phyloP scores from a whole-genome alignment of 2,329 filamentous ascomycete species.

The Colletotrichum endophyticum region DNA sequence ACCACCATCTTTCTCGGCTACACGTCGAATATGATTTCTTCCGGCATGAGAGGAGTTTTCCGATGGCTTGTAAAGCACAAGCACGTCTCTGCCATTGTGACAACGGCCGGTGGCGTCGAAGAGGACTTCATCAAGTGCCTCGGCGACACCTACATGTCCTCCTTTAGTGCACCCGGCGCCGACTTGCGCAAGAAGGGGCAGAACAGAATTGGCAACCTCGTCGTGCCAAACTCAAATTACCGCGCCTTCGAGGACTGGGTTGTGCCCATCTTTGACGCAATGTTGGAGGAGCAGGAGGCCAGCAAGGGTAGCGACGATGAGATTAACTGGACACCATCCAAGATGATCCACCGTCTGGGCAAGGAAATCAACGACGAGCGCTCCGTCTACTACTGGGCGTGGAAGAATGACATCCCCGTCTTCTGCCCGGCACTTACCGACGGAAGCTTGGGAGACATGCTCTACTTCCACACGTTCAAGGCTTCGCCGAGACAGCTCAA shows the following conservation, averaged over 20 bases:
- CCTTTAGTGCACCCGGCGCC: slow-evolving; percentile 79
- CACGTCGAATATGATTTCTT: slow-evolving; percentile 97
- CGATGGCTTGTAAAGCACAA: slow-evolving; percentile 92
- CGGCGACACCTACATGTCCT: slow-evolving; percentile 89
- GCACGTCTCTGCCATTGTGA: slow-evolving; percentile 92
- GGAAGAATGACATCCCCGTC: slow-evolving; percentile 94
- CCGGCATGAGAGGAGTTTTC: slow-evolving; percentile 87
- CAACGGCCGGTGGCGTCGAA: slow-evolving; percentile 93
- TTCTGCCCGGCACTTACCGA: slow-evolving; percentile 97
- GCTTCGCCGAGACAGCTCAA: slow-evolving; percentile 80
- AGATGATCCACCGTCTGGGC: slow-evolving; percentile 86
- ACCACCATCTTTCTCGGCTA: slow-evolving; percentile 98
- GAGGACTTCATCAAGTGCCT: slow-evolving; percentile 99
- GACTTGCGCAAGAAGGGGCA: slow-evolving; percentile 83
- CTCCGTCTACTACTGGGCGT: slow-evolving; percentile 97
- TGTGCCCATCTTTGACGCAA: slow-evolving; percentile 89
- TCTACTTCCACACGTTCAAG: slow-evolving; percentile 98
- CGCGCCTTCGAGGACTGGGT: slow-evolving; percentile 98
- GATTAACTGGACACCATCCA: slow-evolving; percentile 91
- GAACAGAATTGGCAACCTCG: slow-evolving; percentile 93
- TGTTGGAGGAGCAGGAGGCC: slow-evolving; percentile 92
- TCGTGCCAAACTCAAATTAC: slow-evolving; percentile 97
- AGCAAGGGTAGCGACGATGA: slow-evolving; percentile 69
- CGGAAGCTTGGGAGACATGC: slow-evolving; percentile 93
- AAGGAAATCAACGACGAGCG: slow-evolving; percentile 93